phyloP scores from a whole-genome alignment of 179 eudicot species.

The Beta macrorhiza region DNA sequence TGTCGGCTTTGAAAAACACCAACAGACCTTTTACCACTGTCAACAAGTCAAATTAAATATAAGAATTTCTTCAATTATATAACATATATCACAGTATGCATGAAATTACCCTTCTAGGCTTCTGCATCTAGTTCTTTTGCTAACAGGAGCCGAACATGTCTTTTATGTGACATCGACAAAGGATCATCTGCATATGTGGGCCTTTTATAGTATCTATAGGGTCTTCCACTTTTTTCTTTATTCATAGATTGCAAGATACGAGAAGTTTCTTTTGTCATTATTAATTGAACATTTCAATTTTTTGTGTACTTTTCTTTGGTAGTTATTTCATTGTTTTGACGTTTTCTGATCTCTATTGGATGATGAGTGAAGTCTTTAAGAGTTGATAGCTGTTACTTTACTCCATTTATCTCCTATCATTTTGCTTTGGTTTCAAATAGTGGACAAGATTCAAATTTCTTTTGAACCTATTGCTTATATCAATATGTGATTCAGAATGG shows the following conservation, averaged over 20 bases:
- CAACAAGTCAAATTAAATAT: neutral
- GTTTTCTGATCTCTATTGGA: neutral
- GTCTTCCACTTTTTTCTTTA: neutral
- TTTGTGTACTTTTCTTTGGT: neutral
- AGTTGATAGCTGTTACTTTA: neutral
- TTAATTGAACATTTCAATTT: neutral
- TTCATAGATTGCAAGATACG: neutral
- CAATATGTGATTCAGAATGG: neutral
- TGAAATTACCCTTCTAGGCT: neutral
- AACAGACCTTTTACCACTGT: too few species aligned
- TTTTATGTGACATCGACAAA: neutral
- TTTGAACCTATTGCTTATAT: constrained; percentile 3
- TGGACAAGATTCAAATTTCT: neutral
- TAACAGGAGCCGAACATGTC: neutral
- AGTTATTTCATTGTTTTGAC: neutral
- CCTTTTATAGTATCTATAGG: neutral
- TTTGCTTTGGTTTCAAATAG: neutral
- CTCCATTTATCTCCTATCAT: neutral
- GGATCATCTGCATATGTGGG: neutral
- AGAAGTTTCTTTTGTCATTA: neutral
- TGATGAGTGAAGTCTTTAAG: neutral
- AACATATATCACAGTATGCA: neutral
- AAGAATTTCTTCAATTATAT: too few species aligned
- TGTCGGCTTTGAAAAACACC: too few species aligned
- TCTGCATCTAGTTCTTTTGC: neutral